Percentiles rank a stretch among this genome's conserved stretches.
Evolutionary conservation across 2,329 filamentous ascomycete genomes (phyloP).

Genomic region (Exophiala alcalophila): DNA sequence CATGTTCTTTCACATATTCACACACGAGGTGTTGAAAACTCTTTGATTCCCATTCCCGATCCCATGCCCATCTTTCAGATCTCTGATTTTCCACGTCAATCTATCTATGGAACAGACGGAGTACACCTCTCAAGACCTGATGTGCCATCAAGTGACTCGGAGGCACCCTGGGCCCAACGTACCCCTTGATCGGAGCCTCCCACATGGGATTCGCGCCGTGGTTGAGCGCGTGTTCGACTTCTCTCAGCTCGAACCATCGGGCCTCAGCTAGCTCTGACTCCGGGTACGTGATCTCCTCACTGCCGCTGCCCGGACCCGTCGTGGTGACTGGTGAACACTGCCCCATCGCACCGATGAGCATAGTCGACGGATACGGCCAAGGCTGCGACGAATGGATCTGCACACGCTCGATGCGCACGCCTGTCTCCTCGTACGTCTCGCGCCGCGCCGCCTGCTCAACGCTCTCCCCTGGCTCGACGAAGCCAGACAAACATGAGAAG

Average conservation of each 20-base stretch:
- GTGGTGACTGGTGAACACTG: no score
- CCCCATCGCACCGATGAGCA: constrained; percentile 83
- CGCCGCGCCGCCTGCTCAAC: constrained; percentile 78
- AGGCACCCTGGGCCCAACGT: constrained; percentile 16
- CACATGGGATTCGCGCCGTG: constrained; percentile 23
- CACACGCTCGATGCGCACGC: constrained; percentile 70
- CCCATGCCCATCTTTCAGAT: no score
- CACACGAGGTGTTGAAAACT: no score
- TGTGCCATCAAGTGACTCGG: constrained; percentile 20
- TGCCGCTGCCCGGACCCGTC: constrained; percentile 65
- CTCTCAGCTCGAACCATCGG: constrained; percentile 79
- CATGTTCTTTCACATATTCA: no score
- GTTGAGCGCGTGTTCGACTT: constrained; percentile 69
- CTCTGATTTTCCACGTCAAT: no score
- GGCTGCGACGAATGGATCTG: constrained; percentile 79
- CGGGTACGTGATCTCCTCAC: constrained; percentile 68
- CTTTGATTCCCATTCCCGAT: no score
- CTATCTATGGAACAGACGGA: constrained; percentile 16
- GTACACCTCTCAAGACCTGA: constrained; percentile 15
- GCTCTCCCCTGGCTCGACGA: constrained; percentile 78
- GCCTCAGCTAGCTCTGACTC: constrained; percentile 90
- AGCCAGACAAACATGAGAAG: constrained; percentile 86
- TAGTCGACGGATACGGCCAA: constrained; percentile 78
- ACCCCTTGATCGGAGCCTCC: constrained; percentile 19
- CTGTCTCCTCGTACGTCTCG: constrained; percentile 82